These are phyloP conservation scores for Lactifluus rugatus DNA, from an alignment of 768 basidiomycete species.

Conservation along the genomic window DNA sequence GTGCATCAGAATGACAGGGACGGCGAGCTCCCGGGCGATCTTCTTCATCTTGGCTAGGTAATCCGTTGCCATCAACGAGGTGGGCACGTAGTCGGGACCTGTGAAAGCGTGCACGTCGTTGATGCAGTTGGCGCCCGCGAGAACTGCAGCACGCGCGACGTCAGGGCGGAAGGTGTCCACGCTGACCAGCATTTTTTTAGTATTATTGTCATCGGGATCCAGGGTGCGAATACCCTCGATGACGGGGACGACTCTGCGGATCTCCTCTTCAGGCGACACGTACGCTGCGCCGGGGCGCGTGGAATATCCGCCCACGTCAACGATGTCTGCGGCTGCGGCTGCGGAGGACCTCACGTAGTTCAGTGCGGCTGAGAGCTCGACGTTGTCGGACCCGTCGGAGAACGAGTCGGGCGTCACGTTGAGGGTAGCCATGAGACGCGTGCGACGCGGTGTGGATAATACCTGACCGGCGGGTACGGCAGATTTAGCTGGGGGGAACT, in stretches of 20 bases:
- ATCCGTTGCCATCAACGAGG: conserved; percentile 29
- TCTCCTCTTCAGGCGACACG: conserved; percentile 62
- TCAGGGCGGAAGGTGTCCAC: conserved; percentile 83
- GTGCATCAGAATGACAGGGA: conserved; percentile 91
- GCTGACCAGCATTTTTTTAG: conserved; percentile 46
- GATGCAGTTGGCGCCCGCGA: conserved; percentile 83
- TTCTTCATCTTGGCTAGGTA: conserved; percentile 52
- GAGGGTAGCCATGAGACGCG: conserved; percentile 83
- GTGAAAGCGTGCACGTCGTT: conserved; percentile 86
- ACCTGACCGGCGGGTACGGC: conserved; percentile 9
- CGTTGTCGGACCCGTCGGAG: conserved; percentile 69
- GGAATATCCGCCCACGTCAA: conserved; percentile 92
- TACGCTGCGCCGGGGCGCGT: conserved; percentile 74
- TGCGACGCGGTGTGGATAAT: conserved; percentile 29
- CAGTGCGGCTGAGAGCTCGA: conserved; percentile 44
- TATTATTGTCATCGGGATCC: not conserved
- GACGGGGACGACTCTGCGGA: conserved; percentile 59
- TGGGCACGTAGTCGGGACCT: conserved; percentile 39
- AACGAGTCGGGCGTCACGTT: conserved; percentile 95
- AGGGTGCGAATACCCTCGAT: conserved; percentile 46
- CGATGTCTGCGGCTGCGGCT: conserved; percentile 53
- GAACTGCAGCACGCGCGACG: conserved; percentile 66
- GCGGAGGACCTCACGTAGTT: conserved; percentile 42
- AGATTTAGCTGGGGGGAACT: conserved; percentile 26
- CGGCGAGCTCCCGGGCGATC: conserved; percentile 51